These are phyloP conservation scores for Ephemerocybe angulata DNA, from an alignment of 768 basidiomycete genomes.

Conservation along the genomic window DNA sequence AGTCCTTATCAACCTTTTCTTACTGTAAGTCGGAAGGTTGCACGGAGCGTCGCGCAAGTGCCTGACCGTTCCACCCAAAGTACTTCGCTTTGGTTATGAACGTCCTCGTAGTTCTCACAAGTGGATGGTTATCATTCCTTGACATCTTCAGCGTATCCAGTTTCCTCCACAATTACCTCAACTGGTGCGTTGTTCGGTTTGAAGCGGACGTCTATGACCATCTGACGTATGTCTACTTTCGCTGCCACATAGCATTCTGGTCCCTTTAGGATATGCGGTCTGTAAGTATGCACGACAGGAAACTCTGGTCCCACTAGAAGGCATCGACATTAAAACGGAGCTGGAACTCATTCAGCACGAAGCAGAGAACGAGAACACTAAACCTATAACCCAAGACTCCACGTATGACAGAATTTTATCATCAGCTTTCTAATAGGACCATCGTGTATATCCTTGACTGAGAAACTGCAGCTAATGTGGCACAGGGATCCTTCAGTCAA, in stretches of 20 bases:
- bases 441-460: neutral
- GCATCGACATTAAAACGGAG: slow-evolving; percentile 23
- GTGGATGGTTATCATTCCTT: slow-evolving; percentile 28
- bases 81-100: slow-evolving; percentile 28
- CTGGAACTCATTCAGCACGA: slow-evolving; percentile 18
- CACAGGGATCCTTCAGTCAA: neutral
- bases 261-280: slow-evolving; percentile 22
- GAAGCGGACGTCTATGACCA: neutral
- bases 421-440: neutral
- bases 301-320: slow-evolving; percentile 14
- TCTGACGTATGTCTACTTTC: too few relatives aligned
- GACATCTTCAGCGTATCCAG: slow-evolving; percentile 19
- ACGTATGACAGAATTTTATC: neutral
- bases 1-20: slow-evolving; percentile 48
- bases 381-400: neutral
- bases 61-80: slow-evolving; percentile 9
- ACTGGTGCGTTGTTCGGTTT: slow-evolving; percentile 20
- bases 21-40: slow-evolving; percentile 22
- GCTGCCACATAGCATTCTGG: slow-evolving; percentile 27
- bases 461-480: neutral
- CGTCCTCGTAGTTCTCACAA: slow-evolving; percentile 23
- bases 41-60: neutral
- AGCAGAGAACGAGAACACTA: neutral
- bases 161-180: slow-evolving; percentile 29
- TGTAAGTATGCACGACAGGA: slow-evolving; percentile 26